Conservation (phyloP, 2,329 filamentous ascomycete species). For the Sclerotiophoma versabilis region DNA sequence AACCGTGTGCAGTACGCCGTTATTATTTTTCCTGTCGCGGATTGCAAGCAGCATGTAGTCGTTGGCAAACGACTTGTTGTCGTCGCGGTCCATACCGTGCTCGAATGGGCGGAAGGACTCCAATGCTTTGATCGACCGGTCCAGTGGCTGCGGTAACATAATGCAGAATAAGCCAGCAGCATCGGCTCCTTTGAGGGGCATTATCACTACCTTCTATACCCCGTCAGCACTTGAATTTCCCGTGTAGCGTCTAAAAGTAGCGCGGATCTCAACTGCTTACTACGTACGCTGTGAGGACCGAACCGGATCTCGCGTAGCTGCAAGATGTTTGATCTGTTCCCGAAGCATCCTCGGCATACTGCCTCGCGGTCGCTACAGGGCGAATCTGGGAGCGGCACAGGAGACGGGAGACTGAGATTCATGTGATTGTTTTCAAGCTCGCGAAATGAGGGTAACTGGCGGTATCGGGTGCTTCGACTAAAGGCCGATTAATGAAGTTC, state of each 20-base stretch:
- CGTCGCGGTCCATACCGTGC: neutral
- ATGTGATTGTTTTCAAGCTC: conserved; percentile 7
- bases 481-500: neutral
- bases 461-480: neutral
- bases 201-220: conserved; percentile 25
- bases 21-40: conserved; percentile 15
- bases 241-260: neutral
- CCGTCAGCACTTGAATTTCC: neutral
- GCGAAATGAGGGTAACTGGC: neutral
- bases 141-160: conserved; percentile 21
- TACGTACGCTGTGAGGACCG: neutral
- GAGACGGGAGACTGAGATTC: neutral
- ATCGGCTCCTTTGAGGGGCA: conserved; percentile 26
- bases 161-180: conserved; percentile 29
- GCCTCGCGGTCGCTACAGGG: conserved; percentile 16
- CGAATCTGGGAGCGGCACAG: neutral
- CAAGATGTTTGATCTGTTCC: conserved; percentile 15
- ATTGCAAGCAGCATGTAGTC: conserved; percentile 22
- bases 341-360: conserved; percentile 31
- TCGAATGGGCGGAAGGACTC: conserved; percentile 27
- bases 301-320: conserved; percentile 24
- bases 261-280: too few relatives aligned
- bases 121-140: conserved; percentile 22
- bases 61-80: conserved; percentile 17
- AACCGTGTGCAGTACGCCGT: neutral